Conservation (phyloP, 2,329 filamentous ascomycete genomes). For the Parascedosporium putredinis region DNA sequence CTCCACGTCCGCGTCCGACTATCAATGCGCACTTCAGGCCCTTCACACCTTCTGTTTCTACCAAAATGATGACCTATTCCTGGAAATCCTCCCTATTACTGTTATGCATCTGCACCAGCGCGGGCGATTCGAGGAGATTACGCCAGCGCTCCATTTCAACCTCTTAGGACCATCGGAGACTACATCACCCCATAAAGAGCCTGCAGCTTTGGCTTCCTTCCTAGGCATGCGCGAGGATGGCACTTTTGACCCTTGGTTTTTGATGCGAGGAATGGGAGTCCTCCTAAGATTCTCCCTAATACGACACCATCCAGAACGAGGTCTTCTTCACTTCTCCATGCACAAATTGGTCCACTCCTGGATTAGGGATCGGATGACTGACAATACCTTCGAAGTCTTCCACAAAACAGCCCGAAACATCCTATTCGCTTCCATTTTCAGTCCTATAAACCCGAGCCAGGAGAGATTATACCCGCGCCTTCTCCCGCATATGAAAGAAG, state of each 20-base stretch:
- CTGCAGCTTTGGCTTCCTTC: neutral
- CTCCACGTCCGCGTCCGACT: slow-evolving; percentile 4
- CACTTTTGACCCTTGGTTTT: neutral
- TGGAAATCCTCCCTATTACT: slow-evolving; percentile 12
- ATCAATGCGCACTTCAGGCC: slow-evolving; percentile 15
- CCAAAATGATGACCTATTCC: slow-evolving; percentile 15
- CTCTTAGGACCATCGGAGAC: neutral
- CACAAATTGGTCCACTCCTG: slow-evolving; percentile 17
- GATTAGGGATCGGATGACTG: slow-evolving; percentile 13
- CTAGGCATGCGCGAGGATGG: neutral
- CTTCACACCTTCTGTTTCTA: slow-evolving; percentile 19
- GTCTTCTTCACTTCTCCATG: slow-evolving; percentile 12
- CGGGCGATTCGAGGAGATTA: neutral
- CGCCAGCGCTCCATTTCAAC: neutral
- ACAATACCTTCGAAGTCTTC: neutral
- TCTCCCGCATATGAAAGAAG: slow-evolving; percentile 7
- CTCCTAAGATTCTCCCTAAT: neutral
- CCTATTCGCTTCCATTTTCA: slow-evolving; percentile 1
- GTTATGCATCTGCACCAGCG: slow-evolving; percentile 1
- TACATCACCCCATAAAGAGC: neutral
- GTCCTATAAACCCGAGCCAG: neutral
- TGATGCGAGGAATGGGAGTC: neutral
- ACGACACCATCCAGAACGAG: neutral
- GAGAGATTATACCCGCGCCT: slow-evolving; percentile 6
- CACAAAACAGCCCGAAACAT: slow-evolving; percentile 6